phyloP scores from a whole-genome alignment of 2,329 filamentous ascomycete species.

The Alternaria solani region DNA sequence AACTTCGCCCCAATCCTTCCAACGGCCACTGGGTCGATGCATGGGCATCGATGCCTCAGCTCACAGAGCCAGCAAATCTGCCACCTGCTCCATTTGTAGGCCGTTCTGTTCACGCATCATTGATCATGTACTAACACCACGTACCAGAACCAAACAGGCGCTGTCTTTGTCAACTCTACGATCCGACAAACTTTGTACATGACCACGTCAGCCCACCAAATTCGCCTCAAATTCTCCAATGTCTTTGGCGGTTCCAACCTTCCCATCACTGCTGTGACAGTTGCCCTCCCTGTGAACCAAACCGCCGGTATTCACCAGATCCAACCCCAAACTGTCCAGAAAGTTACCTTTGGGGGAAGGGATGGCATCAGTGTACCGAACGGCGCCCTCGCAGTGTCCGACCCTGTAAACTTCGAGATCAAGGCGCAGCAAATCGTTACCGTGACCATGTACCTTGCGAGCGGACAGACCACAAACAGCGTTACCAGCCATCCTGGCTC shows the following conservation, averaged over 20 bases:
- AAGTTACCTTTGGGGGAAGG: conserved; percentile 67
- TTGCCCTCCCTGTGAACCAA: conserved; percentile 65
- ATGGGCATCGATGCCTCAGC: conserved; percentile 72
- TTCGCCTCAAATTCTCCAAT: conserved; percentile 71
- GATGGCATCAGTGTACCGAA: conserved; percentile 61
- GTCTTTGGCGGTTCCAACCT: conserved; percentile 69
- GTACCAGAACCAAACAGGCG: conserved; percentile 59
- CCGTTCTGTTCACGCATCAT: not conserved
- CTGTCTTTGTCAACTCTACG: conserved; percentile 68
- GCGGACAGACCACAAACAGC: conserved; percentile 63
- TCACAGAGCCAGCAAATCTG: conserved; percentile 69
- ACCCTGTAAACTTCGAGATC: conserved; percentile 66
- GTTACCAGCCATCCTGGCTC: conserved; percentile 73
- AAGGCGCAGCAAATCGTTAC: conserved; percentile 62
- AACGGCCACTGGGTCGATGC: conserved; percentile 66
- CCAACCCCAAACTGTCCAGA: conserved; percentile 60
- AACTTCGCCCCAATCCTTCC: conserved; percentile 35
- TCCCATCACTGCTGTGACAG: conserved; percentile 65
- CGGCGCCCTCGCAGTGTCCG: conserved; percentile 67
- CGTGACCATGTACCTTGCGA: conserved; percentile 65
- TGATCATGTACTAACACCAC: not conserved
- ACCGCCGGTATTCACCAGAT: conserved; percentile 63
- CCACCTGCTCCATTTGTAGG: conserved; percentile 64
- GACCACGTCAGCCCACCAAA: conserved; percentile 63
- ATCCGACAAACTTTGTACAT: conserved; percentile 72